These are phyloP conservation scores for Erodium moschatum DNA, from an alignment of 441 rosid genomes.

Conservation along the genomic window DNA sequence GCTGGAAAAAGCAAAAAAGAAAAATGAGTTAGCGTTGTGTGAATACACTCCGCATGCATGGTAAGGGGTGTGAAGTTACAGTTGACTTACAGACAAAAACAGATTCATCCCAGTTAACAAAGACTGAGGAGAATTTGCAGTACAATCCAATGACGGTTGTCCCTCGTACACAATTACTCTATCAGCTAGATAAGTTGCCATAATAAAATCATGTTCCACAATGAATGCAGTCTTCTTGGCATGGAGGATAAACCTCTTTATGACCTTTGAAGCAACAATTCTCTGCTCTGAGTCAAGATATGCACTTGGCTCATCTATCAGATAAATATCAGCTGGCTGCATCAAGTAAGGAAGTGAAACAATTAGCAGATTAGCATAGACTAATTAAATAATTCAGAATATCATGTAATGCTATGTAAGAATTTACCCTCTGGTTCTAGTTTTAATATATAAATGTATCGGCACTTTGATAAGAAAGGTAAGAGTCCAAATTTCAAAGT, in stretches of 20 bases:
- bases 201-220: conserved; percentile 94
- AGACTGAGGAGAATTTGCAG: conserved; percentile 82
- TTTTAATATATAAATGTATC: not conserved
- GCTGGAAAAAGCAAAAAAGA: conserved; percentile 33
- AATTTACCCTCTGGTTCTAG: not conserved
- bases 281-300: conserved; percentile 98
- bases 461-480: no score
- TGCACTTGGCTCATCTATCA: conserved; percentile 95
- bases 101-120: conserved; percentile 93
- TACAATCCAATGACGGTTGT: conserved; percentile 68
- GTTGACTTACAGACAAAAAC: conserved; percentile 69
- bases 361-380: not conserved
- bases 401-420: not conserved
- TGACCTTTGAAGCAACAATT: conserved; percentile 89
- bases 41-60: not conserved
- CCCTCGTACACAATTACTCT: conserved; percentile 94
- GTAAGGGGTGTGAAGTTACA: not conserved
- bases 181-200: conserved; percentile 91
- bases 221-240: conserved; percentile 94
- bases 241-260: conserved; percentile 87
- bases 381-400: not conserved
- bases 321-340: conserved; percentile 96
- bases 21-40: not conserved
- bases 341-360: conserved; percentile 18
- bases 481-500: no score